Base-by-base conservation (phyloP, 805 yeast genomes). In the Candida sakaeoensis region DNA sequence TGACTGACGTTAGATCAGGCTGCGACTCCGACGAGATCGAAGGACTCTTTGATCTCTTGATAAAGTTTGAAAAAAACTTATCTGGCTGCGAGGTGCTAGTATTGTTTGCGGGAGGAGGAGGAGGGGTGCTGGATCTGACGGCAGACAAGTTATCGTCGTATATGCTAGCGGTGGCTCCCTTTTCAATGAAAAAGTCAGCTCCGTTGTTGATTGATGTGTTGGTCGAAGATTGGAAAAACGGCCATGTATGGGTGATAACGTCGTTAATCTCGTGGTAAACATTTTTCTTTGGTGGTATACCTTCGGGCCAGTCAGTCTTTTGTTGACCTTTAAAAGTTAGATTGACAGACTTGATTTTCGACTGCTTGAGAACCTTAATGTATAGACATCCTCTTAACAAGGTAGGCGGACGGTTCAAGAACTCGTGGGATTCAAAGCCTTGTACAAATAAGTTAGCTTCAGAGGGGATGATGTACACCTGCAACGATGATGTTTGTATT, bases 241-340 rank as follows among this genome's bases (percentile, higher is more conserved):
- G 93, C 99, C 99, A 93, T 5, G 85, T 79, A 57, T 91, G 97
- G 37, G 77, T 74, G 21, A 87, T 74, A 17, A 90, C 56, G 38
- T 77, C 84, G 45, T 75, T 76, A 16, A 73, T 58, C 50, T 93
- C 99, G 24, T 61, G 58, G 44, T 76, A 80, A 10, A 80, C 84
- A 13, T 69, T 68, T 48, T 80, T 80, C 55, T 84, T 86, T 0
- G 97, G 96, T 0, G 98, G 98, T 14, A 91, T 90, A 2, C 99
- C 99, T 54, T 93, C 97, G 2, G 97, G 97, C 96, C 97, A 90
- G 45, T 90, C 96, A 0, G 96, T 90, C 48, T 85, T 72, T 26
- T 85, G 75, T 1, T 59, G 55, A 1, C 96, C 97, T 38, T 72
- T 71, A 50, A 90, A 79, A 1, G 70, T 65, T 35, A 90, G 65